Evolutionary conservation across 2,329 filamentous ascomycete genomes (phyloP), one percentile per base, ranked within the genome.

Genomic region (Coniochaeta sp.): DNA sequence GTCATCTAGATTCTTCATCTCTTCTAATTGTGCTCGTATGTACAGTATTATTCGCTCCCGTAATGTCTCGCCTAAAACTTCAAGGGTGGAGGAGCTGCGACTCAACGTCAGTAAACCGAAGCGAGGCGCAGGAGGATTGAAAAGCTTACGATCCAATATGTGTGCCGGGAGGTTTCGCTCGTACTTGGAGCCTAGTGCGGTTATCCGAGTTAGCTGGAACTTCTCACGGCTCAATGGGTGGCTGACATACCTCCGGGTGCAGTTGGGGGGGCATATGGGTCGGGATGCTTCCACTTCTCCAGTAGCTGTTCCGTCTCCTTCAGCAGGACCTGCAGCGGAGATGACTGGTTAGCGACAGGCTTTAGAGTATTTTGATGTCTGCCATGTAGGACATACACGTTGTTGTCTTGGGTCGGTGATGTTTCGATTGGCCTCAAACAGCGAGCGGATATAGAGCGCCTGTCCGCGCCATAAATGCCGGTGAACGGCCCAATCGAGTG

Each of bases 251-350:
- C 95, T 82, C 95, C 95, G 12, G 95, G 95, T 42, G 95, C 93
- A 47, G 91, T 96, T 16, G 95, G 95, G 65, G 89, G 85, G 67
- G 85, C 81, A 74, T 96, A 98, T 34, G 95, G 93, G 74, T 99
- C 95, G 3, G 95, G 95, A 72, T 99, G 95, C 79, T 98, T 98
- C 93, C 93, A 99, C 75, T 88, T 90, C 70, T 95, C 86, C 64
- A 99, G 79, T 61, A 97, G 73, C 67, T 89, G 89, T 75, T 98
- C 93, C 4, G 95, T 93, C 77, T 97, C 92, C 63, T 87, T 85
- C 65, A 98, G 82, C 61, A 99, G 76, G 57, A 86, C 86, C 95
- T 99, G 65, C 4, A 42, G 38, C 22, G 30, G 22, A 19, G 9
- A 28, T 34, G 8, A 6, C 17, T 10, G 12, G 61, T 68, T 59